phyloP scores from a whole-genome alignment of 768 basidiomycete genomes.

The Agaricus sinodeliciosus region DNA sequence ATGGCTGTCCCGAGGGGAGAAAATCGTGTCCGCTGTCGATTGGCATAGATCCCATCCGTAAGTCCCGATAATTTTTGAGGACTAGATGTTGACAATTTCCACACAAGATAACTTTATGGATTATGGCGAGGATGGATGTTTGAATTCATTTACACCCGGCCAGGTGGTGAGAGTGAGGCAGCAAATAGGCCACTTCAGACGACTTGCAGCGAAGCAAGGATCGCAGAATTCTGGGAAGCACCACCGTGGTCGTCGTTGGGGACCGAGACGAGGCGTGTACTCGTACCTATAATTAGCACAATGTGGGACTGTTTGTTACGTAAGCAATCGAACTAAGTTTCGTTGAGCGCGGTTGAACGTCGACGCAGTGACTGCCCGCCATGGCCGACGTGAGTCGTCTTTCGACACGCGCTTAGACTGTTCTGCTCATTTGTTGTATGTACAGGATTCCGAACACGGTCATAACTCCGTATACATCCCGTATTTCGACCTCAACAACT shows the following conservation, averaged over 20 bases:
- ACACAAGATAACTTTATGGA: conserved; percentile 14
- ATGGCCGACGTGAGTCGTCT: conserved; percentile 6
- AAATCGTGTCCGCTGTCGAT: conserved; percentile 16
- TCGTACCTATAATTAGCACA: neutral
- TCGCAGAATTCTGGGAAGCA: no score
- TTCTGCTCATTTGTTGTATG: neutral
- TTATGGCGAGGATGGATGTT: conserved; percentile 10
- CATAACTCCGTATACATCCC: conserved; percentile 63
- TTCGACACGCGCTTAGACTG: neutral
- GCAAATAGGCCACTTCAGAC: conserved; percentile 4
- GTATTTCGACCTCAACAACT: conserved; percentile 51
- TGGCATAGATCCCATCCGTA: conserved; percentile 14
- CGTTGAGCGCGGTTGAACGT: neutral
- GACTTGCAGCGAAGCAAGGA: neutral
- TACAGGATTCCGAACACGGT: conserved; percentile 4
- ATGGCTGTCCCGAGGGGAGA: conserved; percentile 21
- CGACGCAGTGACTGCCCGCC: neutral
- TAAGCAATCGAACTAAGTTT: neutral
- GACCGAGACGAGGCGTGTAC: neutral
- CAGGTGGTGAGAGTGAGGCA: conserved; percentile 7
- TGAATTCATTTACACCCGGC: conserved; percentile 10
- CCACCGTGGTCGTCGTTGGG: no score
- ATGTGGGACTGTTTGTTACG: neutral
- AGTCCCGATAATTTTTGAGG: neutral
- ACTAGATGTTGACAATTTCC: neutral